Evolutionary conservation across 164 flowering plant genomes (phyloP), one percentile per base, ranked within the genome.

Genomic region (Macadamia integrifolia): DNA sequence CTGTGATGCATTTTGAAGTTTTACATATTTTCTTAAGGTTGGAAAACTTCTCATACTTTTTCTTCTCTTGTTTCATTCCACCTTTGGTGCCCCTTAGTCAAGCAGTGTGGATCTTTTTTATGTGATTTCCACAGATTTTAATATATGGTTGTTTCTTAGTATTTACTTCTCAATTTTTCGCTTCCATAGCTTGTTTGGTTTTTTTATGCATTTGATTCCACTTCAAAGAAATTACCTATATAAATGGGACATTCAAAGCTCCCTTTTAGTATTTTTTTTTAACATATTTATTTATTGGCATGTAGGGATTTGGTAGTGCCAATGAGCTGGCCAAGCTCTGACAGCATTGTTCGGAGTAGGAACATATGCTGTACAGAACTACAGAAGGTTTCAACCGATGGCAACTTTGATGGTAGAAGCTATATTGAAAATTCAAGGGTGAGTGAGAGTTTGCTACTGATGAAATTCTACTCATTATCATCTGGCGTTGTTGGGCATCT

Each of bases 401-500:
- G 12, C 40, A 42, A 56, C 12, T 53, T 44, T 15, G 85, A 80
- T 28, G 72, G 74, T 17, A 73, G 77, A 67, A 77, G 32, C 58
- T 84, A 72, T 70, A 80, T 84, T 69, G 93, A 92, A 75, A 90
- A 85, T 68, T 81, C 90, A 1, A 87, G 80, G 64, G 88, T 88
- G 46, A 86, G 74, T 31, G 96, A 90, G 57, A 90, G 96, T 77
- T 71, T 90, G 69, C 58, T 87, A 65, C 69, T 90, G 58, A 88
- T 92, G 98, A 92, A 92, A 59, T 92, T 92, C 75, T 90, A 90
- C 70, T 74, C 92, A 9, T 73, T 92, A 52, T 88, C 94, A 42
- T 71, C 83, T 30, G 85, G 79, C n/a, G 68, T 81, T 0, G 90
- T 81, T 56, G 78, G 66, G 35, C 90, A 88, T 69, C 69, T 92